Conservation (phyloP, 331 rosid species). For the Quercus lobata region DNA sequence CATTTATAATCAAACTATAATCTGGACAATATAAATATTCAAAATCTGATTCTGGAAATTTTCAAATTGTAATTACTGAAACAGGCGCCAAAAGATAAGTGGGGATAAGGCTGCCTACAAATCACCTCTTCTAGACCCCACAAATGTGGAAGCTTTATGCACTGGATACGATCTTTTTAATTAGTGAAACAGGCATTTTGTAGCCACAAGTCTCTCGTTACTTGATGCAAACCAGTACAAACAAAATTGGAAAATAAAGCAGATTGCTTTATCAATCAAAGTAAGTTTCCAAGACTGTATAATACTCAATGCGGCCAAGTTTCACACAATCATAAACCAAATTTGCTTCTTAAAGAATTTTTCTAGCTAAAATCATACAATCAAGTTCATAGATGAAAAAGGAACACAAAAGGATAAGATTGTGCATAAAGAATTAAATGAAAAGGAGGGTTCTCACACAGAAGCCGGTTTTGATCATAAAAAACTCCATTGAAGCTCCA, state of each 20-base stretch:
- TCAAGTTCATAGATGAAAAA: not conserved
- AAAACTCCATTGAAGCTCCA: conserved; percentile 89
- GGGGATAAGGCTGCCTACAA: no score
- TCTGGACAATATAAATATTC: no score
- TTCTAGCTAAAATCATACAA: not conserved
- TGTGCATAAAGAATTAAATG: not conserved
- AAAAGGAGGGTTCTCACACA: conserved; percentile 70
- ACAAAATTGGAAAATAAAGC: not conserved
- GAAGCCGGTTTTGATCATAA: conserved; percentile 91
- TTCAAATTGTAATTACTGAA: not conserved
- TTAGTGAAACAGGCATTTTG: not conserved
- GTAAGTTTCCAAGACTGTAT: no score
- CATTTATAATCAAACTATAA: not conserved
- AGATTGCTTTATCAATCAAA: not conserved
- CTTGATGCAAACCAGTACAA: not conserved
- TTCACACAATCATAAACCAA: not conserved
- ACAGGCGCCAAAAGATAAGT: no score
- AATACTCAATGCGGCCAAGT: not conserved
- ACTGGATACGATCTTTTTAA: no score
- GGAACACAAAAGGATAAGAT: not conserved
- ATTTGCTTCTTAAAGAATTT: not conserved
- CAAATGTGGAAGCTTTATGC: no score
- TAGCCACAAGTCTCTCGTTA: not conserved
- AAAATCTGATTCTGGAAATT: not conserved
- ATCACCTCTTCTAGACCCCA: no score